Evolutionary conservation across 345 rosid species (phyloP).

Genomic region (Salix exigua): DNA sequence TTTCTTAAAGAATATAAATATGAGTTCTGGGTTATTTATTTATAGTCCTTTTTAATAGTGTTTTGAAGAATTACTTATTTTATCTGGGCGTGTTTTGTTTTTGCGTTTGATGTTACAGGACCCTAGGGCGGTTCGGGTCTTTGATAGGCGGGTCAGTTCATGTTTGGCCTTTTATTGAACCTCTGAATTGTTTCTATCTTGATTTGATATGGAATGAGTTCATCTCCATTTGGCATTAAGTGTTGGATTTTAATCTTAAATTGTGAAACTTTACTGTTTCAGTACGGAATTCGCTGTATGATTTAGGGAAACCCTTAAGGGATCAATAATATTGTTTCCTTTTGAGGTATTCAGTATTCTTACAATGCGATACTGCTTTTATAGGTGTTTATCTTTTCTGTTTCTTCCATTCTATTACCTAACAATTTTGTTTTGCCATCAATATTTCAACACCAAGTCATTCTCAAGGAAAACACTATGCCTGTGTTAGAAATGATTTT

Average conservation of each 20-base stretch:
- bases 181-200: not conserved
- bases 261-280: too few species aligned
- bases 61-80: not conserved
- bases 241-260: not conserved
- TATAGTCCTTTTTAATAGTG: not conserved
- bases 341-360: too few species aligned
- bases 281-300: too few species aligned
- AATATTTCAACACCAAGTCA: too few species aligned
- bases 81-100: not conserved
- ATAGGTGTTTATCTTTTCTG: too few species aligned
- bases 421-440: too few species aligned
- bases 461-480: too few species aligned
- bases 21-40: not conserved
- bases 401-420: too few species aligned
- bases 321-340: not conserved
- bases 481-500: too few species aligned
- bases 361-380: too few species aligned
- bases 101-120: constrained; percentile 49
- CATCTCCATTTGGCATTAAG: not conserved
- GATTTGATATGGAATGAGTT: not conserved
- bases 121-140: constrained; percentile 73
- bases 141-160: constrained; percentile 84
- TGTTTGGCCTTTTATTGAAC: not conserved
- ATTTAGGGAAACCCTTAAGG: too few species aligned
- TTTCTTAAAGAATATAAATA: not conserved